Evolutionary conservation across 331 rosid genomes (phyloP), one percentile per base, ranked within the genome.

Genomic region (Acacia pycnantha): DNA sequence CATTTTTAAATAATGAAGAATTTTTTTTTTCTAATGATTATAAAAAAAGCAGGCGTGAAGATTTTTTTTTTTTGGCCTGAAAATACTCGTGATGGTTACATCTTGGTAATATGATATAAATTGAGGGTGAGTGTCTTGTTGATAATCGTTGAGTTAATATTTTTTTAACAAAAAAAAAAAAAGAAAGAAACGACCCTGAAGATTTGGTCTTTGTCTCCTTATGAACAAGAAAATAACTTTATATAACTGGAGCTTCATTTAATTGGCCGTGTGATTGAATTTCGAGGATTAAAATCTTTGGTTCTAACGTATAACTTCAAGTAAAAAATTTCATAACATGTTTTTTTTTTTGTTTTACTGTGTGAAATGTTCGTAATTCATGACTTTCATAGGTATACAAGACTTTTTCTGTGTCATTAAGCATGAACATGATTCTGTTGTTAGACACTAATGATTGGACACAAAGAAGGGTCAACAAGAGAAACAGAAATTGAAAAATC

Each of bases 291-390:
- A 35, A 44, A 67, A 54, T 43, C 18, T 46, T 24, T 13, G 56
- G 35, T 70, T 22, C 33, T 31, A 48, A 26, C 70, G 51, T 68
- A 77, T 72, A 65, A 73, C 74, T 41, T 70, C 54, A 73, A 37
- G 29, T 48, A 2, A 70, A 19, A 69, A 16, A 72, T 44, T 58
- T 10, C 10, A 24, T 44, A 44, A 37, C 41, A 22, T 43, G 24
- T 43, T 24, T n/a, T 24, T n/a, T 22, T 40, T 69, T 67, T 69
- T 69, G 8, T 69, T 40, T 37, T 41, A 31, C 50, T 35, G 5
- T 71, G 10, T 47, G 33, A 77, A 46, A 62, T 31, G 62, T 77
- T 77, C 29, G 35, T 46, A 5, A 10, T 13, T 35, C 14, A 2
- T 15, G 10, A 43, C n/a, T 77, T 46, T 44, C 31, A 54, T 27